A percentile compares a stretch with the other conserved stretches of the same genome.
Evolutionary conservation across 306 rosid genomes (phyloP).

Genomic region (Prunus kanzakura): DNA sequence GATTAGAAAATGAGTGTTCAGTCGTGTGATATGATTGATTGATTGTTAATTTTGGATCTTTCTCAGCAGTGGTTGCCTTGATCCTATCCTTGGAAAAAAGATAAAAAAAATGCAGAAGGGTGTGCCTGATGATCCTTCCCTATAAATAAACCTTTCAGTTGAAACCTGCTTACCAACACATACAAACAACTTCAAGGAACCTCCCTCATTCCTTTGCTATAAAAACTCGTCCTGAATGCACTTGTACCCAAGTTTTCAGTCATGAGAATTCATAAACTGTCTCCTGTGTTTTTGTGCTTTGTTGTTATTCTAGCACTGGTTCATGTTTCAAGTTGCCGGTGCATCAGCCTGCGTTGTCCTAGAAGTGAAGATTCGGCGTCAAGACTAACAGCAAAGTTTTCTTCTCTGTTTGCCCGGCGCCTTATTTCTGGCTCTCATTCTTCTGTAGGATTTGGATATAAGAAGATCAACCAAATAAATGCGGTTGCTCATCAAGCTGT

Average conservation of each 20-base stretch:
- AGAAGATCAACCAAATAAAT: not conserved
- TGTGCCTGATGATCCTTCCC: not conserved
- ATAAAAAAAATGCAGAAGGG: not conserved
- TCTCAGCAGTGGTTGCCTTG: constrained; percentile 23
- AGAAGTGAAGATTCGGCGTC: constrained; percentile 21
- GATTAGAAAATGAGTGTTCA: constrained; percentile 13
- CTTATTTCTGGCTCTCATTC: constrained; percentile 1
- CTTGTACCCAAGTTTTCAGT: constrained; percentile 19
- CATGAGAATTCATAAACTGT: constrained; percentile 40
- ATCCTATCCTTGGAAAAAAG: not conserved
- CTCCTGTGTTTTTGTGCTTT: constrained; percentile 15
- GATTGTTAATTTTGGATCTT: constrained; percentile 20
- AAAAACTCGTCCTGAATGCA: not conserved
- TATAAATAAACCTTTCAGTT: not conserved
- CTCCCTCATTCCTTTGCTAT: not conserved
- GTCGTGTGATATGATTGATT: not conserved
- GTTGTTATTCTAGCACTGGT: constrained; percentile 27
- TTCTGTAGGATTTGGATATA: constrained; percentile 26
- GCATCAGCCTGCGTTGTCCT: constrained; percentile 20
- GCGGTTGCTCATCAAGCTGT: constrained; percentile 41
- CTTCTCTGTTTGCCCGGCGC: constrained; percentile 17
- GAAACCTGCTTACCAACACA: constrained; percentile 6
- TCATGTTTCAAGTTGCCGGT: constrained; percentile 38
- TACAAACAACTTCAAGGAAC: not conserved
- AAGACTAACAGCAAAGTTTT: constrained; percentile 27